A percentile compares a stretch with the other conserved stretches of the same genome.
phyloP scores from a whole-genome alignment of 495 filamentous ascomycete species.

The Xylaria castorea region DNA sequence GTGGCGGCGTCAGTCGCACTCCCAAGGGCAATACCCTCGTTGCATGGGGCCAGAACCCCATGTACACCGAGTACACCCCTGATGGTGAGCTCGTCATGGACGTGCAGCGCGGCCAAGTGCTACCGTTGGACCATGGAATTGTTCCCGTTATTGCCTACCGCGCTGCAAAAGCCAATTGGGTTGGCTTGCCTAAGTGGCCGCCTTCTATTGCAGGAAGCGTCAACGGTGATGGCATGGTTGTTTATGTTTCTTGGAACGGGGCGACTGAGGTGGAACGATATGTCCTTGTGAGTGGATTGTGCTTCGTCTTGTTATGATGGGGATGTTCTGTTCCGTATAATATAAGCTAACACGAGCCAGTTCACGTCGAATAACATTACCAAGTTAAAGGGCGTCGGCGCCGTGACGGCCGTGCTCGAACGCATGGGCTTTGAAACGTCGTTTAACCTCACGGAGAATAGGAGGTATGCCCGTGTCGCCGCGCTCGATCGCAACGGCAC shows the following conservation, averaged over 20 bases:
- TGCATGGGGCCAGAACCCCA: constrained; percentile 16
- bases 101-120: constrained; percentile 17
- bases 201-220: neutral
- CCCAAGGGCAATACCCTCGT: constrained; percentile 7
- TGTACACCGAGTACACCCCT: constrained; percentile 14
- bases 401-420: neutral
- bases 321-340: neutral
- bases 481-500: constrained; percentile 10
- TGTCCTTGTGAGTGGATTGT: neutral
- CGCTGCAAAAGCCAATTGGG: constrained; percentile 4
- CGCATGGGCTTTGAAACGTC: constrained; percentile 13
- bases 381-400: neutral
- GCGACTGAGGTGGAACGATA: constrained; percentile 1
- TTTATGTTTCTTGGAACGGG: constrained; percentile 13
- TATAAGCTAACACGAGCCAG: neutral
- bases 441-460: neutral
- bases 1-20: neutral
- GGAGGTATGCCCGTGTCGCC: constrained; percentile 4
- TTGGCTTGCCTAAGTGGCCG: constrained; percentile 8
- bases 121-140: constrained; percentile 3
- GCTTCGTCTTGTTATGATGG: neutral
- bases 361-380: neutral
- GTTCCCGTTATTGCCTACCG: constrained; percentile 10
- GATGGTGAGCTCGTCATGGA: constrained; percentile 17
- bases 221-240: neutral